A percentile compares a stretch with the other conserved stretches of the same genome.
phyloP scores from a whole-genome alignment of 106 monocot genomes.

The Acorus calamus region DNA sequence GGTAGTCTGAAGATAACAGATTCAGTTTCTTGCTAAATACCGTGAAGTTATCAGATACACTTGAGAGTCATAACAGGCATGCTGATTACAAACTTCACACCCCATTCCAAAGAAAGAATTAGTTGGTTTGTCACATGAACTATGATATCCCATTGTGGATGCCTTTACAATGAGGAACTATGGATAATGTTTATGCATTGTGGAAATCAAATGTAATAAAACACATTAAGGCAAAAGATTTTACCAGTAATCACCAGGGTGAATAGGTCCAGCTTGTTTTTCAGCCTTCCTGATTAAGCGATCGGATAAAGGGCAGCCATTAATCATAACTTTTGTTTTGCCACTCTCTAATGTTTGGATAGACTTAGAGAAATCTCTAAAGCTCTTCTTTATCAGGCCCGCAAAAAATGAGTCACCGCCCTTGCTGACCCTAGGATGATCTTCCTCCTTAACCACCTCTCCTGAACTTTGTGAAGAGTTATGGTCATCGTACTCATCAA shows the following conservation, averaged over 20 bases:
- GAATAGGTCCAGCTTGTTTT: constrained; percentile 72
- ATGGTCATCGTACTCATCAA: constrained; percentile 49
- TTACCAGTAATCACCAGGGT: constrained; percentile 92
- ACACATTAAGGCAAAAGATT: not conserved
- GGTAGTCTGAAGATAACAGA: no score
- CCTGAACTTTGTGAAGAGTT: constrained; percentile 47
- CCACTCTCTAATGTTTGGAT: constrained; percentile 40
- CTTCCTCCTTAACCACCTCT: constrained; percentile 37
- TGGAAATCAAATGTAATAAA: not conserved
- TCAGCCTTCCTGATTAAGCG: constrained; percentile 84
- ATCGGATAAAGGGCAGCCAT: constrained; percentile 72
- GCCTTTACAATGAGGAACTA: no score
- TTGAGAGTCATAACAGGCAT: no score
- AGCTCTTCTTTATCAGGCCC: constrained; percentile 82
- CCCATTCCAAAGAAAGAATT: no score
- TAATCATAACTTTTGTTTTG: constrained; percentile 56
- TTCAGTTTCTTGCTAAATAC: no score
- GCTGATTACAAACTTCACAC: no score
- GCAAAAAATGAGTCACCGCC: constrained; percentile 72
- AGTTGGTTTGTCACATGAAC: no score
- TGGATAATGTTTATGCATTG: not conserved
- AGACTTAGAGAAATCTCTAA: constrained; percentile 51
- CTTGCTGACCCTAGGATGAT: constrained; percentile 28
- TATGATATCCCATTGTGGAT: no score
- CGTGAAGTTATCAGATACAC: no score